phyloP scores from a whole-genome alignment of 2,329 filamentous ascomycete genomes.

The Didymella keratinophila region DNA sequence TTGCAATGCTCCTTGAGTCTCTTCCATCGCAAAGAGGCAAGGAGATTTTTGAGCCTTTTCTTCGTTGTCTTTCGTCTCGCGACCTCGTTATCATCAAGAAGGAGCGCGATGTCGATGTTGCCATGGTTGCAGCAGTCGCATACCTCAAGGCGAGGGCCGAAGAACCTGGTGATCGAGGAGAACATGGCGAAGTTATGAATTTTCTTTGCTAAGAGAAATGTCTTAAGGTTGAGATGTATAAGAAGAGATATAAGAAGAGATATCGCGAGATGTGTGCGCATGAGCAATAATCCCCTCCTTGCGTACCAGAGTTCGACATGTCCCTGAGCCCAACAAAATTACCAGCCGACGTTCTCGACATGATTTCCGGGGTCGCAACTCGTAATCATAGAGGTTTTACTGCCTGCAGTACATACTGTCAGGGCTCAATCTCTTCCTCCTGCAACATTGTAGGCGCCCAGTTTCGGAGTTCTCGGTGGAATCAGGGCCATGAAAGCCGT shows the following conservation, averaged over 20 bases:
- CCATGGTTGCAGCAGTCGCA: conserved; percentile 15
- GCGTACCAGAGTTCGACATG: neutral
- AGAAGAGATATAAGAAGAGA: neutral
- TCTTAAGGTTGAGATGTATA: neutral
- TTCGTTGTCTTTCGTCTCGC: neutral
- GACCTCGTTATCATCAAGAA: neutral
- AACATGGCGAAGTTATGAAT: neutral
- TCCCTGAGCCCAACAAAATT: neutral
- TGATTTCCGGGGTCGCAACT: neutral
- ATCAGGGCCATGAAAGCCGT: neutral
- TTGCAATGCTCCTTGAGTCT: neutral
- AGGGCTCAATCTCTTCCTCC: neutral
- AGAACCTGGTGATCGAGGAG: neutral
- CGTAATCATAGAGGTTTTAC: neutral
- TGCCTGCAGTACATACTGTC: neutral
- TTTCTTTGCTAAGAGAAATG: neutral
- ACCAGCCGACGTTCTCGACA: neutral
- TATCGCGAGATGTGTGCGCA: neutral
- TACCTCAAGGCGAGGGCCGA: neutral
- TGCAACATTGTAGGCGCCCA: neutral
- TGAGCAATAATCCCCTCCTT: neutral
- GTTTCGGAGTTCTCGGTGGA: neutral
- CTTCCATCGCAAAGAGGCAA: neutral
- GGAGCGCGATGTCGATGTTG: neutral
- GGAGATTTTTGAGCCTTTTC: neutral